phyloP scores from a whole-genome alignment of 1,284 basidiomycete genomes.

The Somion occarium region DNA sequence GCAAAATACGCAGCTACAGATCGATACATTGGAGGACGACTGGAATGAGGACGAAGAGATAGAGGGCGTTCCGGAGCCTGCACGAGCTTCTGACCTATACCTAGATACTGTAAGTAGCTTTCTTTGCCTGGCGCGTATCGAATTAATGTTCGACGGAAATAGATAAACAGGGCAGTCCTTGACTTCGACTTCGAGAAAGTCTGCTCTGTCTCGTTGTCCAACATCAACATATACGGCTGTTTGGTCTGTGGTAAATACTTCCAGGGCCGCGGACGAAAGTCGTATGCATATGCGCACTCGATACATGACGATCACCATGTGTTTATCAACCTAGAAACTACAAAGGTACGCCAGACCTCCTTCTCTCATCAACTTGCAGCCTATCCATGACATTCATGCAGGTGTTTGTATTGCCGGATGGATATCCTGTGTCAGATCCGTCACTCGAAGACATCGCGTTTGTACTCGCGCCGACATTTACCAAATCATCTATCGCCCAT shows the following conservation, averaged over 20 bases:
- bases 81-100: conserved; percentile 82
- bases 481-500: conserved; percentile 41
- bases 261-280: conserved; percentile 90
- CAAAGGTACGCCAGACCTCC: conserved; percentile 70
- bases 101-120: conserved; percentile 79
- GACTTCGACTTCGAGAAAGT: conserved; percentile 99
- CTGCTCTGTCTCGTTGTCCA: conserved; percentile 93
- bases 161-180: conserved; percentile 83
- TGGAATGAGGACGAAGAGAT: conserved; percentile 41
- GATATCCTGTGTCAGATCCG: conserved; percentile 92
- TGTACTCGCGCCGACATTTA: conserved; percentile 86
- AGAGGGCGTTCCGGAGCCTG: conserved; percentile 35
- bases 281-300: conserved; percentile 95
- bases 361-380: neutral
- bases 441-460: conserved; percentile 93
- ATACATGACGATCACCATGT: conserved; percentile 99
- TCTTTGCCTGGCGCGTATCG: neutral
- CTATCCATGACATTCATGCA: conserved; percentile 29
- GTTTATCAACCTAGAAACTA: conserved; percentile 92
- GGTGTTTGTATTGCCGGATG: conserved; percentile 98
- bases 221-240: conserved; percentile 98
- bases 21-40: conserved; percentile 38
- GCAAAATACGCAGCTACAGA: neutral
- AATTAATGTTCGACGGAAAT: conserved; percentile 1
- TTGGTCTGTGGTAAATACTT: conserved; percentile 99